phyloP scores from a whole-genome alignment of 306 rosid genomes.

The Vachellia pachyceras region DNA sequence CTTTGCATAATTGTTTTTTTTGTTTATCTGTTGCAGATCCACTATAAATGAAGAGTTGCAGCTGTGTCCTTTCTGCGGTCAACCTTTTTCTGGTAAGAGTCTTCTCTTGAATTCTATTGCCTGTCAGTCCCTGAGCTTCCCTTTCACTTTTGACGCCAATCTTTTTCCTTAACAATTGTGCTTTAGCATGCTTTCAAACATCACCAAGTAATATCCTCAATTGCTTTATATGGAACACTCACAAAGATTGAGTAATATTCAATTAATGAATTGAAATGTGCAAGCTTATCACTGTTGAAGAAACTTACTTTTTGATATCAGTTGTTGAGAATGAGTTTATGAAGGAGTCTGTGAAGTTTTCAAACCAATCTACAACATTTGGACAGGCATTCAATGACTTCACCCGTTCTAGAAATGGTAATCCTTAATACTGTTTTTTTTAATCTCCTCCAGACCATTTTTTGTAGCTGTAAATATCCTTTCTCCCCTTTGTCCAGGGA shows the following conservation, averaged over 20 bases:
- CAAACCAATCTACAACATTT: conserved; percentile 80
- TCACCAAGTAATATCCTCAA: not conserved
- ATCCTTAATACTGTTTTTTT: conserved; percentile 26
- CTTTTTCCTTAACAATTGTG: conserved; percentile 21
- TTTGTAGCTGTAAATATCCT: not conserved
- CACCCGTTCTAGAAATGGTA: conserved; percentile 70
- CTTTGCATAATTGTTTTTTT: not conserved
- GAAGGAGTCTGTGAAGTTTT: conserved; percentile 75
- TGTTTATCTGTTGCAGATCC: conserved; percentile 60
- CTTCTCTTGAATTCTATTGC: not conserved
- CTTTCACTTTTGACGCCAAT: not conserved
- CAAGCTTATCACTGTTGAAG: conserved; percentile 33
- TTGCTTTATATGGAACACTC: no score
- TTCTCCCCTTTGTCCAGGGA: not conserved
- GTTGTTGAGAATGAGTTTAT: conserved; percentile 87
- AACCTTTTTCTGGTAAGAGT: conserved; percentile 85
- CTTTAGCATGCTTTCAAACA: no score
- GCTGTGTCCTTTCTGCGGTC: conserved; percentile 89
- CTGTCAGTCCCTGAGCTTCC: not conserved
- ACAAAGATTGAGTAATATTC: not conserved
- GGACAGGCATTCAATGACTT: conserved; percentile 82
- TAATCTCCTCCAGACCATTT: not conserved
- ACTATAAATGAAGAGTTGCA: conserved; percentile 78
- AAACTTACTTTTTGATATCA: conserved; percentile 44
- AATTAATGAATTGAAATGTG: conserved; percentile 6